Conservation (phyloP, 352 stramenopile genomes). For the Phytophthora podocarpi region DNA sequence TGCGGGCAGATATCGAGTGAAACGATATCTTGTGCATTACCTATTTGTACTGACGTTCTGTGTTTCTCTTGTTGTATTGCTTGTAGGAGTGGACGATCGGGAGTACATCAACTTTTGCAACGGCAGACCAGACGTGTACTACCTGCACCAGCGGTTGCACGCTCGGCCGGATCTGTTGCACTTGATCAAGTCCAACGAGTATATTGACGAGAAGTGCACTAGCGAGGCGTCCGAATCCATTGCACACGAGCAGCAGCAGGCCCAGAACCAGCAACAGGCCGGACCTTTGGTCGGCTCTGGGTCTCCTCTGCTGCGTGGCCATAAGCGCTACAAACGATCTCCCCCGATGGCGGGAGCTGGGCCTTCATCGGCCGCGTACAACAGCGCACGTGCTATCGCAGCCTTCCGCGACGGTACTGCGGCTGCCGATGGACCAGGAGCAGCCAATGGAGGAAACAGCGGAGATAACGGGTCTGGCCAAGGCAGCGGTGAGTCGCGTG, state of each 20-base stretch:
- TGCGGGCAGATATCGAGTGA: constrained; percentile 13
- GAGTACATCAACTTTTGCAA: constrained; percentile 86
- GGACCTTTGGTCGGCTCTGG: constrained; percentile 34
- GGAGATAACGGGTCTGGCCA: constrained; percentile 17
- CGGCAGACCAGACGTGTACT: constrained; percentile 76
- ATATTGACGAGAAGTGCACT: constrained; percentile 77
- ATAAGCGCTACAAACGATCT: constrained; percentile 77
- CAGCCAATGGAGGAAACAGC: constrained; percentile 7
- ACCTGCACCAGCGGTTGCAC: constrained; percentile 79
- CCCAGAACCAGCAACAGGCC: constrained; percentile 30
- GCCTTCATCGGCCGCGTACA: constrained; percentile 22
- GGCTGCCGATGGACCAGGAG: constrained; percentile 12
- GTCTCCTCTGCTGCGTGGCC: constrained; percentile 39
- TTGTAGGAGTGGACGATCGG: constrained; percentile 71
- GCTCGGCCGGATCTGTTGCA: constrained; percentile 74
- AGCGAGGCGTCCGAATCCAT: constrained; percentile 63
- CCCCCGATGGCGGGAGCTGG: constrained; percentile 26
- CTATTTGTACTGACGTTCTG: constrained; percentile 26
- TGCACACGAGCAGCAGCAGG: constrained; percentile 40
- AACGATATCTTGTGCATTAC: constrained; percentile 5
- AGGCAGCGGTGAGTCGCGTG: constrained; percentile 30
- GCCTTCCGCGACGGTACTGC: constrained; percentile 25
- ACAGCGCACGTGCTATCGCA: constrained; percentile 33
- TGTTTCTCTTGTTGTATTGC: constrained; percentile 15
- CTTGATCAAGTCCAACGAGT: constrained; percentile 85